Evolutionary conservation across 2,329 filamentous ascomycete species (phyloP).

Genomic region (Aspergillus udagawae): DNA sequence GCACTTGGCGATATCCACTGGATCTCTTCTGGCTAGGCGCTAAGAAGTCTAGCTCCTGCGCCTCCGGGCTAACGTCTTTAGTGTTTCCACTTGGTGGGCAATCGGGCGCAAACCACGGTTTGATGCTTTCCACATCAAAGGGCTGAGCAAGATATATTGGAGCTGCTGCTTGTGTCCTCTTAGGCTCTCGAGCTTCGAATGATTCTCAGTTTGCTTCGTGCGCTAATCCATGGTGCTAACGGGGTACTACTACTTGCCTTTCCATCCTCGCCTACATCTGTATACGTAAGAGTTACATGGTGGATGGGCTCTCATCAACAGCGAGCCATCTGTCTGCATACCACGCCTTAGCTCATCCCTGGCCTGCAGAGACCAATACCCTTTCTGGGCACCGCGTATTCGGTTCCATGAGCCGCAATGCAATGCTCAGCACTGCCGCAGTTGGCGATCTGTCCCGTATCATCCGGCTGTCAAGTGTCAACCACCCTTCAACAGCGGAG

Average conservation of each 20-base stretch:
- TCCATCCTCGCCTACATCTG: too few relatives aligned
- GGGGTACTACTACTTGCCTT: neutral
- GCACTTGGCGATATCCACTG: neutral
- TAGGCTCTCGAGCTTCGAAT: neutral
- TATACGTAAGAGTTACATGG: too few relatives aligned
- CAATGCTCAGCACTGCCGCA: neutral
- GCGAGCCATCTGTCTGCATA: neutral
- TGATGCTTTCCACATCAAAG: neutral
- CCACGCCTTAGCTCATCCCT: too few relatives aligned
- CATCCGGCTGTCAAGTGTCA: neutral
- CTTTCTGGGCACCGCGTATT: neutral
- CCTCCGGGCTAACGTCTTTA: too few relatives aligned
- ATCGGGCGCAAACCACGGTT: neutral
- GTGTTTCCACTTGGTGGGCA: neutral
- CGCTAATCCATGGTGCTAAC: too few relatives aligned
- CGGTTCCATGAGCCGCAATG: neutral
- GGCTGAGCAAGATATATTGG: neutral
- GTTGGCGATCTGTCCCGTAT: neutral
- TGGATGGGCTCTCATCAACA: neutral
- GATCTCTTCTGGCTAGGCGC: neutral
- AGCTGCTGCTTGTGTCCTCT: neutral
- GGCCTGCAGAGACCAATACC: neutral
- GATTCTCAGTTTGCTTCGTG: neutral
- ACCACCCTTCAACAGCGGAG: neutral
- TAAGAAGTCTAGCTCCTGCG: neutral